Percentiles rank a stretch among this genome's conserved stretches.
These are phyloP conservation scores for Cenchrus purpureus DNA, from an alignment of 176 grass and related monocot genomes.

Conservation along the genomic window DNA sequence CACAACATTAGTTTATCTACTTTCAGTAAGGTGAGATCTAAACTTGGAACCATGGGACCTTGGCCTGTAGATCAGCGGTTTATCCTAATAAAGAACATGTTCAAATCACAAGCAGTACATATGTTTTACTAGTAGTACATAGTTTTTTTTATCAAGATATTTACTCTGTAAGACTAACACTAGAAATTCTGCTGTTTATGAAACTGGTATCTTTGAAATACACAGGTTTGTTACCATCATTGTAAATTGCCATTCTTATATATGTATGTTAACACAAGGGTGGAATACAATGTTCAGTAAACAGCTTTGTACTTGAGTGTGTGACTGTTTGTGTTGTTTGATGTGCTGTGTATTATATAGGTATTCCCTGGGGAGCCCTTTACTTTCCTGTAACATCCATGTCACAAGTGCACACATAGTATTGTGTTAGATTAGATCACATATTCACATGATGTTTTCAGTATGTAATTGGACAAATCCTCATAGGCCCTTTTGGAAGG, in stretches of 20 bases:
- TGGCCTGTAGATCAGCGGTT: neutral
- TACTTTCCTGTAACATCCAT: neutral
- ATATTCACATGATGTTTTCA: constrained; percentile 10
- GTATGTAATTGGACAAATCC: constrained; percentile 26
- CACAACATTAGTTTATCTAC: neutral
- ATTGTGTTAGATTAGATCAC: constrained; percentile 3
- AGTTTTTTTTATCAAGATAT: neutral
- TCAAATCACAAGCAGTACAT: neutral
- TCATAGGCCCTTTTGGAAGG: neutral
- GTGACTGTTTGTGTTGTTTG: neutral
- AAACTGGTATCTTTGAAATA: neutral
- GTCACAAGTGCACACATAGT: neutral
- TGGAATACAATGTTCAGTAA: neutral
- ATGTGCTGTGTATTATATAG: neutral
- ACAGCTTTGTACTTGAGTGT: neutral
- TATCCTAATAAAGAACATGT: neutral
- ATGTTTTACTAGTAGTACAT: neutral
- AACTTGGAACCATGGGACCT: neutral
- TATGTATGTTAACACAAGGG: neutral
- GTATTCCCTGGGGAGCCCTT: neutral
- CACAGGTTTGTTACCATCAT: neutral
- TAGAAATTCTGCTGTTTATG: neutral
- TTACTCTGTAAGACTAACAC: neutral
- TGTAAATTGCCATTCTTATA: neutral
- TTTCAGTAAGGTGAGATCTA: neutral